phyloP scores from a whole-genome alignment of 768 basidiomycete species.

The Cystobasidium tubakii region DNA sequence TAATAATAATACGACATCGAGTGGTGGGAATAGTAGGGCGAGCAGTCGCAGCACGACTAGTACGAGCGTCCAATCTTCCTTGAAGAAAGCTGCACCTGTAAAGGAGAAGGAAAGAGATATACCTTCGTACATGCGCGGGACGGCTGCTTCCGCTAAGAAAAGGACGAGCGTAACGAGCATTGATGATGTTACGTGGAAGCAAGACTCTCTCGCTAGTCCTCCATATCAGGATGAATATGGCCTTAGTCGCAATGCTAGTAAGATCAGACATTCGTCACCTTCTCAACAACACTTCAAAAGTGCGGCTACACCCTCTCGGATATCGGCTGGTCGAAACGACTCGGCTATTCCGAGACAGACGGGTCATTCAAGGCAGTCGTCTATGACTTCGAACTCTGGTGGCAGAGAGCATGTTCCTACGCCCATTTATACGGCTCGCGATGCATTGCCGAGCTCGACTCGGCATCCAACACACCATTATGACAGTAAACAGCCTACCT shows the following conservation, averaged over 20 bases:
- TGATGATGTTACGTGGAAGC: neutral
- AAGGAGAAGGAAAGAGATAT: constrained; percentile 18
- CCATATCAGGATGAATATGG: neutral
- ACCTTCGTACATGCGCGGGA: constrained; percentile 29
- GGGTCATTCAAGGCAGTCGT: constrained; percentile 12
- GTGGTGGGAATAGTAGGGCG: neutral
- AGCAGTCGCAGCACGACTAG: constrained; percentile 14
- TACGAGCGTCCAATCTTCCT: neutral
- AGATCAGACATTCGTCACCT: neutral
- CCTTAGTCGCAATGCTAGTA: neutral
- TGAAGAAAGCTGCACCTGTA: neutral
- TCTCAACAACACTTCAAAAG: neutral
- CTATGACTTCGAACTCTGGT: constrained; percentile 12
- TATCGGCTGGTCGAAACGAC: too few relatives aligned
- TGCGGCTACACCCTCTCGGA: neutral
- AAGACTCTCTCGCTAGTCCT: neutral
- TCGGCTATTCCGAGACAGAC: neutral
- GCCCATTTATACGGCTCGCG: constrained; percentile 7
- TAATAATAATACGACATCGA: neutral
- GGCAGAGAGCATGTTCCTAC: neutral
- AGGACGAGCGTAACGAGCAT: constrained; percentile 18
- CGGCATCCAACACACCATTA: neutral
- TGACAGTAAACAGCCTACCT: neutral
- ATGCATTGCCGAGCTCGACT: neutral
- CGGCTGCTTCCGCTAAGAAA: constrained; percentile 14